Evolutionary conservation across 257 asterid species (phyloP).

Genomic region (Jacaranda copaia): DNA sequence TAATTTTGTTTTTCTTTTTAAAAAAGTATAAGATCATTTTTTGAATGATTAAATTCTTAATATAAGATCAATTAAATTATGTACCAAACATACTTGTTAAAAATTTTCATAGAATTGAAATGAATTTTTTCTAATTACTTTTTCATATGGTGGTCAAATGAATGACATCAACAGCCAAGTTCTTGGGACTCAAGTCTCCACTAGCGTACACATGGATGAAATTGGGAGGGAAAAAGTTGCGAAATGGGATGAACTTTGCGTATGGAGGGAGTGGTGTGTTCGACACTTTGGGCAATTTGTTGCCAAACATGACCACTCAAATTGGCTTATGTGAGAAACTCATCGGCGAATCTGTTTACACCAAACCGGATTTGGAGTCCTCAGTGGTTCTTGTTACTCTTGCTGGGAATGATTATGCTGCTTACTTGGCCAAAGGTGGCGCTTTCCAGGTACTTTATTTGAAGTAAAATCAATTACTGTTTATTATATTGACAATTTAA

Average conservation of each 20-base stretch:
- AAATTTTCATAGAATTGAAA: neutral
- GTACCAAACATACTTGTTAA: too few relatives aligned
- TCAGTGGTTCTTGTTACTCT: slow-evolving; percentile 62
- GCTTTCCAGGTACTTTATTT: slow-evolving; percentile 53
- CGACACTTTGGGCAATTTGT: slow-evolving; percentile 47
- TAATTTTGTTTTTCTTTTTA: too few relatives aligned
- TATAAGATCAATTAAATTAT: too few relatives aligned
- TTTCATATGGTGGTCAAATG: neutral
- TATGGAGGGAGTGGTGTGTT: slow-evolving; percentile 97
- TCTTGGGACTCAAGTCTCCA: slow-evolving; percentile 76
- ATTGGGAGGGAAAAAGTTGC: slow-evolving; percentile 47
- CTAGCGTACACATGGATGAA: slow-evolving; percentile 71
- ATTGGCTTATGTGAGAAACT: slow-evolving; percentile 65
- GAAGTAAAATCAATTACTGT: too few relatives aligned
- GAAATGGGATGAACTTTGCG: slow-evolving; percentile 82
- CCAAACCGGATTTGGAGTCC: slow-evolving; percentile 50
- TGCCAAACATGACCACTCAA: slow-evolving; percentile 84
- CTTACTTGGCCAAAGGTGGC: slow-evolving; percentile 59
- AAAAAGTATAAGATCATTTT: too few relatives aligned
- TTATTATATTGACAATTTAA: too few relatives aligned
- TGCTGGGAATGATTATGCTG: slow-evolving; percentile 76
- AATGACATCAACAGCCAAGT: slow-evolving; percentile 60
- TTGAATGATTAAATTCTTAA: too few relatives aligned
- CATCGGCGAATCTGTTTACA: slow-evolving; percentile 51
- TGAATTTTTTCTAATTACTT: neutral